phyloP scores from a whole-genome alignment of 2,329 filamentous ascomycete species.

The Mycosphaerelloides madeirae region DNA sequence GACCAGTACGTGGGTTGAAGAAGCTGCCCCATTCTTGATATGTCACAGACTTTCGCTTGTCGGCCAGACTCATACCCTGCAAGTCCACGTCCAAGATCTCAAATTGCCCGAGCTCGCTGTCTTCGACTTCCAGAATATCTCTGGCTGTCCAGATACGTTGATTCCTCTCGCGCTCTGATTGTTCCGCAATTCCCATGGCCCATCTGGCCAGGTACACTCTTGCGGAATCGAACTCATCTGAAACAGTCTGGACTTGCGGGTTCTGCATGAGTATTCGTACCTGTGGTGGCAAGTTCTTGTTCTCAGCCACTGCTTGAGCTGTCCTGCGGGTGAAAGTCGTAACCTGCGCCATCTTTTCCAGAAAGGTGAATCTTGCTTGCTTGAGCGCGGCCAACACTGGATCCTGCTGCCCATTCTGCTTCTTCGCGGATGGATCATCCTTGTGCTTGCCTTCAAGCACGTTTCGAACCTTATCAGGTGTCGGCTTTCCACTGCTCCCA shows the following conservation, averaged over 20 bases:
- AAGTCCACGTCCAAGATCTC: constrained; percentile 81
- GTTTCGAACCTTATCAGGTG: constrained; percentile 44
- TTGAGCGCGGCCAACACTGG: constrained; percentile 90
- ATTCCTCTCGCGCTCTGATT: constrained; percentile 81
- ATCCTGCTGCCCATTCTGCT: constrained; percentile 71
- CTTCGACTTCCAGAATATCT: constrained; percentile 88
- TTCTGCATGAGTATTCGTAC: constrained; percentile 79
- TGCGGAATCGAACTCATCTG: constrained; percentile 96
- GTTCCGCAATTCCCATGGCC: constrained; percentile 98
- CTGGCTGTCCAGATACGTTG: constrained; percentile 89
- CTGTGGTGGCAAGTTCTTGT: constrained; percentile 84
- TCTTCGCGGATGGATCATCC: constrained; percentile 33
- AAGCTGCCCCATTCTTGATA: constrained; percentile 86
- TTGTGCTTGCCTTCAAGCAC: constrained; percentile 35
- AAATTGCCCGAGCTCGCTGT: constrained; percentile 92
- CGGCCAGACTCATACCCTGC: constrained; percentile 66
- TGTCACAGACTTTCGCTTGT: constrained; percentile 71
- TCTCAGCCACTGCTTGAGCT: constrained; percentile 86
- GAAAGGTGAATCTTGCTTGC: constrained; percentile 90
- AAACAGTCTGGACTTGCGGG: constrained; percentile 88
- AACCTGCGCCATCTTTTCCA: constrained; percentile 95
- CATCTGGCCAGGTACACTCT: constrained; percentile 89
- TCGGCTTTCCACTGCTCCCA: constrained; percentile 53
- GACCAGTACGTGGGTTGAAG: constrained; percentile 72
- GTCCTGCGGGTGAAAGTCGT: constrained; percentile 92